Base-by-base conservation (phyloP, 306 rosid genomes). In the Castanea mollissima region DNA sequence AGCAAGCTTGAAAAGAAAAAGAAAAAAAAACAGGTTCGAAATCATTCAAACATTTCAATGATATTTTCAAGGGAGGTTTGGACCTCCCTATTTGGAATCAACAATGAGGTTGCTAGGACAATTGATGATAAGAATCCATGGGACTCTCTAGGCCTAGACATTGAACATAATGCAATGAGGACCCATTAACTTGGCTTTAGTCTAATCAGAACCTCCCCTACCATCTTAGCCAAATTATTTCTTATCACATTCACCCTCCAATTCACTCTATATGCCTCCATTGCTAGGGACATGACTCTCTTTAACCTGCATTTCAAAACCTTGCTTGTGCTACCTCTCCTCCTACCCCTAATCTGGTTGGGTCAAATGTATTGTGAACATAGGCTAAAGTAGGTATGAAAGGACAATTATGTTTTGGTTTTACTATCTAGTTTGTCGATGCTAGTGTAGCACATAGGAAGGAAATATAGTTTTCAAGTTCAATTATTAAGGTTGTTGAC, bases 201-300 rank as follows among this genome's bases (percentile, higher is more conserved):
- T 87, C 88, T 84, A 84, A 57, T 90, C 83, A 69, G n/a, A 52
- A 16, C 54, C 34, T 52, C 18, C 69, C 18, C 71, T 60, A 62
- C 69, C 6, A 72, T 68, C 79, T 69, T 54, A 16, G 52, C 34
- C 69, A 55, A 51, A 78, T 81, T 29, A 70, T 79, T 71, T 76
- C 58, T 71, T 58, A 56, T 55, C 14, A 35, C 21, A 67, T 35
- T 21, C 69, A 44, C 14, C 18, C 20, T 4, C 27, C 18, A 38
- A 13, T 63, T 23, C 10, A n/a, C 46, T 23, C 51, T 11, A 20
- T 11, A 15, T 23, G 65, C 63, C 68, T 88, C 87, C 69, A 83
- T 78, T 83, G 23, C 31, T 38, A 76, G 85, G 83, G 80, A 76
- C 87, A 79, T 75, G 88, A 88, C 41, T 23, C 92, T 84, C 80